phyloP scores from a whole-genome alignment of 169 alveolate species.

The Eimeria falciformis region DNA sequence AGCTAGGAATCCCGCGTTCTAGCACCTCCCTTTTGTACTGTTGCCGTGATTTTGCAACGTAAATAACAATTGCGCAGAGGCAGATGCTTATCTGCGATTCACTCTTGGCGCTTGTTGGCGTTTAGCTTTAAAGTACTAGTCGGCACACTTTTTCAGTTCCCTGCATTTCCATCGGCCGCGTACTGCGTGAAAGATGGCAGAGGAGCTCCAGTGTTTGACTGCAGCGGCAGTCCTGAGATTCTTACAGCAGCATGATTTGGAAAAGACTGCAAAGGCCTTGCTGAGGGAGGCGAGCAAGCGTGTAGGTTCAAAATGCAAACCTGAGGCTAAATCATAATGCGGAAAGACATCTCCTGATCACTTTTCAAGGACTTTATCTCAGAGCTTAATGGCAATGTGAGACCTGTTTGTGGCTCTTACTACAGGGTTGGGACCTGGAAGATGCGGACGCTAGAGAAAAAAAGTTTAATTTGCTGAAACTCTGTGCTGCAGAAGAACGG shows the following conservation, averaged over 20 bases:
- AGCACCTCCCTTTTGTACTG: too few relatives aligned
- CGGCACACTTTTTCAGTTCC: too few relatives aligned
- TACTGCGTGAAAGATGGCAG: background rate
- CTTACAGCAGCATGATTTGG: background rate
- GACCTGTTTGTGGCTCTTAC: background rate
- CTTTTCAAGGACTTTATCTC: background rate
- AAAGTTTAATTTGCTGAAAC: background rate
- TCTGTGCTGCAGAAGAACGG: slow-evolving; percentile 18
- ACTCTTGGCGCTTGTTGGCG: too few relatives aligned
- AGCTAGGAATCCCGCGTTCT: too few relatives aligned
- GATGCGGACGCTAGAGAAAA: background rate
- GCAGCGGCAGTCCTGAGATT: background rate
- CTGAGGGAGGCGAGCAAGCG: background rate
- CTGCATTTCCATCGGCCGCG: too few relatives aligned
- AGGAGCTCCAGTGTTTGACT: background rate
- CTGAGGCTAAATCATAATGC: background rate
- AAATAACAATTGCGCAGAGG: too few relatives aligned
- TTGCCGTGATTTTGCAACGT: too few relatives aligned
- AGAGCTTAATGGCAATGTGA: background rate
- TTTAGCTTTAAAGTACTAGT: too few relatives aligned
- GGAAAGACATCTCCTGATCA: background rate
- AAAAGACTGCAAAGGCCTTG: slow-evolving; percentile 10
- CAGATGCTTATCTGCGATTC: too few relatives aligned
- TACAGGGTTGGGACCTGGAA: slow-evolving; percentile 29
- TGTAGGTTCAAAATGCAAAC: background rate